Evolutionary conservation across 495 filamentous ascomycete genomes (phyloP), one percentile per base, ranked within the genome.

Genomic region (Platismatia glauca): DNA sequence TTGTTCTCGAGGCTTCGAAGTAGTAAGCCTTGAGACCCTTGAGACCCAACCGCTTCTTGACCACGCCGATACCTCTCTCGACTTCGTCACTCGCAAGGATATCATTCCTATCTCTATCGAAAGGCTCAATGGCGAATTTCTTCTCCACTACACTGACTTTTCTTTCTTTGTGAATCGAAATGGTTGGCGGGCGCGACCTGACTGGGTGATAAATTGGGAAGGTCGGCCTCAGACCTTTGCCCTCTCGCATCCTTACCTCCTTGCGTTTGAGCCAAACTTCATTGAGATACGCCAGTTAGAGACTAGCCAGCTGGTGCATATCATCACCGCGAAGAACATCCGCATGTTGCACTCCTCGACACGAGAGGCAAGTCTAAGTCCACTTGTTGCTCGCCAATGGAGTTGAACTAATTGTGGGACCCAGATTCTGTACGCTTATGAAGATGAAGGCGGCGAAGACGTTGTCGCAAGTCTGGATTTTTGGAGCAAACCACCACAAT

Each of bases 151-250:
- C 74, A 90, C 89, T 27, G 95, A 99, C 68, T 97, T 96, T 72
- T 95, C 89, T 24, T 97, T 99, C 81, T 99, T 96, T 69, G 94
- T 99, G 69, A 97, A 99, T 74, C 84, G 94, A 58, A 96, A 99
- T 72, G 95, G 95, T 33, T 99, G 95, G 95, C 84, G 95, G 59
- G 91, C 93, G 39, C 81, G 91, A 64, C 89, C 91, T 22, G 95
- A 99, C 70, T 99, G 95, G 95, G 86, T 85, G 64, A 95, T 99
- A 68, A 88, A 89, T 35, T 99, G 95, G 95, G 95, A 99, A 76
- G 95, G 95, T 58, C 88, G 82, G 50, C 95, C 95, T 58, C 86
- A 87, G 67, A 82, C 86, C 46, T 99, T 99, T 72, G 94, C 95
- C 0, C 82, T 97, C 43, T 95, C 89, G 43, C 89, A 92, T 70